A percentile compares a stretch with the other conserved stretches of the same genome.
phyloP scores from a whole-genome alignment of 345 rosid species.

The Gossypium arboreum region DNA sequence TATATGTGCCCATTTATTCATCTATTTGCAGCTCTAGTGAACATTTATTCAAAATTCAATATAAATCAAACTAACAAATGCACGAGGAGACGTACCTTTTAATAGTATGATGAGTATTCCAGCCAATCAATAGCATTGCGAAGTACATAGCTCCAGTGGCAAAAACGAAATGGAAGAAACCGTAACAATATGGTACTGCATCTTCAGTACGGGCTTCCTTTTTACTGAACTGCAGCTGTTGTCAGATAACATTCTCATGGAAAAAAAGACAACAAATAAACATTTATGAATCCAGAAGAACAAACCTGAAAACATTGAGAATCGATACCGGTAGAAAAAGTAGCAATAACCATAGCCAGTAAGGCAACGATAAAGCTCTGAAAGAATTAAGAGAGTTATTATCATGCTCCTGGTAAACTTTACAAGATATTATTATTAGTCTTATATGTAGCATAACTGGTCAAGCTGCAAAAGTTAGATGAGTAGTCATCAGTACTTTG shows the following conservation, averaged over 20 bases:
- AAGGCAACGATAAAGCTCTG: constrained; percentile 90
- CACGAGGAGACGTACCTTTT: constrained; percentile 44
- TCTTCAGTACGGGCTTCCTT: constrained; percentile 44
- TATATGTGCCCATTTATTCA: neutral
- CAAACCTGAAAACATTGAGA: constrained; percentile 92
- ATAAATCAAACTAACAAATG: neutral
- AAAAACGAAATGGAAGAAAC: constrained; percentile 95
- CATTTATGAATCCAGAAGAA: neutral
- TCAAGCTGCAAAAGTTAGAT: neutral
- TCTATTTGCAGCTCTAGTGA: neutral
- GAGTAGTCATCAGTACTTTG: neutral
- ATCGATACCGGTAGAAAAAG: constrained; percentile 95
- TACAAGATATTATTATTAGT: neutral
- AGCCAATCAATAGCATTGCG: constrained; percentile 85
- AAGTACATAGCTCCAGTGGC: constrained; percentile 99
- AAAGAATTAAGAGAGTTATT: constrained; percentile 7
- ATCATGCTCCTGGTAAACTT: neutral
- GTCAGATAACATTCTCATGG: constrained; percentile 10
- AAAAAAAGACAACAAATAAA: neutral
- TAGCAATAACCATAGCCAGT: constrained; percentile 84
- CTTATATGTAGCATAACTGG: neutral
- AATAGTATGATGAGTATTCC: constrained; percentile 88
- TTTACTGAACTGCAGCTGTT: constrained; percentile 50
- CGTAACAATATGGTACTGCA: constrained; percentile 85
- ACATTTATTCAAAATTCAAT: neutral